A percentile compares a stretch with the other conserved stretches of the same genome.
Conservation (phyloP, 2,329 filamentous ascomycete species). For the Xylariales sp. region DNA sequence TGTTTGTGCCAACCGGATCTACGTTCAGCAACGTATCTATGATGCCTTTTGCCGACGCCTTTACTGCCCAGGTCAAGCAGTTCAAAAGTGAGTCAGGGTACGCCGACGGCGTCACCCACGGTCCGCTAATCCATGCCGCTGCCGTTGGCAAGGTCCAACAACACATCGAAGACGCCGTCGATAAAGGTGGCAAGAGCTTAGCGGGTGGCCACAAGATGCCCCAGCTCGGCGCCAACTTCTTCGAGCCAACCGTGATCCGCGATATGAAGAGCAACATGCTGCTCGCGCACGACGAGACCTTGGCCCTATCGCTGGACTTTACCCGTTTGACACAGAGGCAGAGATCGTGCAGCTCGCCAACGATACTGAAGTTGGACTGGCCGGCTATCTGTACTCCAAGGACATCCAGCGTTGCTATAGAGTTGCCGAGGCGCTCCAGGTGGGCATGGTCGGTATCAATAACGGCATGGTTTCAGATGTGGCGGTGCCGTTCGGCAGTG, state of each 20-base stretch:
- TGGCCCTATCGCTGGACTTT: conserved; percentile 61
- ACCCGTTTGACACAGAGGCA: conserved; percentile 63
- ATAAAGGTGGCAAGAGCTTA: conserved; percentile 36
- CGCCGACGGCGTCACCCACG: conserved; percentile 47
- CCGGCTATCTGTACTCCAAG: conserved; percentile 66
- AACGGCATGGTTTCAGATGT: not conserved
- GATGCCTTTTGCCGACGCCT: conserved; percentile 49
- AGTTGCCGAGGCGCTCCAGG: not conserved
- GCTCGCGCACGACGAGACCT: conserved; percentile 66
- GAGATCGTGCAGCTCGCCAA: conserved; percentile 72
- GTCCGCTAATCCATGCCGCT: conserved; percentile 55
- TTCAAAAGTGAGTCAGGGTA: conserved; percentile 57
- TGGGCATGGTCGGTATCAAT: not conserved
- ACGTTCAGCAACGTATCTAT: conserved; percentile 56
- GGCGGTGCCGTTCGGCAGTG: not conserved
- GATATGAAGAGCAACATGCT: conserved; percentile 65
- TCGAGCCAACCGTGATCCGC: conserved; percentile 65
- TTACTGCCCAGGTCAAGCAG: no score
- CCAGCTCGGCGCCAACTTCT: conserved; percentile 65
- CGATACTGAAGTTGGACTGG: conserved; percentile 75
- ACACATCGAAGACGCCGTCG: conserved; percentile 59
- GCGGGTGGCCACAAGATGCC: conserved; percentile 58
- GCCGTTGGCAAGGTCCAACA: conserved; percentile 57
- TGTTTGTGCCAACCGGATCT: conserved; percentile 60
- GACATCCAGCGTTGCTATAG: conserved; percentile 46